A percentile compares a stretch with the other conserved stretches of the same genome.
phyloP scores from a whole-genome alignment of 2,329 filamentous ascomycete genomes.

The Microdochium paspali region DNA sequence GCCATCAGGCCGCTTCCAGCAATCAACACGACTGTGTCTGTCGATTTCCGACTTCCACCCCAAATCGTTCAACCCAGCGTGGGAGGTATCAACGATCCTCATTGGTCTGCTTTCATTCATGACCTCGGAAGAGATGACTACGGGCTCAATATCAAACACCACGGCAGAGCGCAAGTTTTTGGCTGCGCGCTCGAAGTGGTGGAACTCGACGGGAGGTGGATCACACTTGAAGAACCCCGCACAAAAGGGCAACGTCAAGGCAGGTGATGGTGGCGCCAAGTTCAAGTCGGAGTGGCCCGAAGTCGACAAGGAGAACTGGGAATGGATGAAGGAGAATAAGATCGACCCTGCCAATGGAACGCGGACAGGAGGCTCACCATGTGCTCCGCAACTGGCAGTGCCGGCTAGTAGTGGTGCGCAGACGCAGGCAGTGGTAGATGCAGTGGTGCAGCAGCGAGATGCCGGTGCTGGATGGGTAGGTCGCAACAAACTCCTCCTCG shows the following conservation, averaged over 20 bases:
- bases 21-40: slow-evolving; percentile 82
- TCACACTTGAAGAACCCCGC: slow-evolving; percentile 48
- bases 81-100: slow-evolving; percentile 94
- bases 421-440: slow-evolving; percentile 68
- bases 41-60: slow-evolving; percentile 98
- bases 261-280: slow-evolving; percentile 84
- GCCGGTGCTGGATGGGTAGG: slow-evolving; percentile 76
- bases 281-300: slow-evolving; percentile 88
- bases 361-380: slow-evolving; percentile 39
- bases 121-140: slow-evolving; percentile 98
- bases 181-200: slow-evolving; percentile 77
- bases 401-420: slow-evolving; percentile 53
- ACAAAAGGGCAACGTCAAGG: slow-evolving; percentile 73
- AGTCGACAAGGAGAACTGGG: slow-evolving; percentile 79
- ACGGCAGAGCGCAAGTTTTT: slow-evolving; percentile 70
- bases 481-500: slow-evolving; percentile 68
- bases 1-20: slow-evolving; percentile 89
- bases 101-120: slow-evolving; percentile 94
- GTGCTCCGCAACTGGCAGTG: slow-evolving; percentile 48
- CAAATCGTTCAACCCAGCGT: slow-evolving; percentile 95
- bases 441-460: slow-evolving; percentile 63
- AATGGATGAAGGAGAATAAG: slow-evolving; percentile 77
- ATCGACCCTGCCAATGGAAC: slow-evolving; percentile 72
- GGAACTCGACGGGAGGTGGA: slow-evolving; percentile 91
- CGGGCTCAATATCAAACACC: slow-evolving; percentile 72